phyloP scores from a whole-genome alignment of 2,329 filamentous ascomycete species.

The Colletotrichum chlorophyti region DNA sequence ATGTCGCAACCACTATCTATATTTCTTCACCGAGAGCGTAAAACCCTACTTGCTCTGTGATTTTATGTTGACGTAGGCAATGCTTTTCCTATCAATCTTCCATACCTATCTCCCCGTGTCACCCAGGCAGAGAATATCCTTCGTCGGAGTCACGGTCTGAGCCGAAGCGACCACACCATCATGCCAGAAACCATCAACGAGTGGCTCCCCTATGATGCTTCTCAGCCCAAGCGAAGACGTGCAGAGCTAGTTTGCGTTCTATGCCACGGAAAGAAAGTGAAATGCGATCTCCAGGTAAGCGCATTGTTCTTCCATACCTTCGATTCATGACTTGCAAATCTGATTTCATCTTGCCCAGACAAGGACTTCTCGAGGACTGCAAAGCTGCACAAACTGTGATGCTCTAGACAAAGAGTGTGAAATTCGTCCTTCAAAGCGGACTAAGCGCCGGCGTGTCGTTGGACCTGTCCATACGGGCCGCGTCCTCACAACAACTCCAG shows the following conservation, averaged over 20 bases:
- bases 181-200: slow-evolving; percentile 39
- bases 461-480: neutral
- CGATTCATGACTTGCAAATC: neutral
- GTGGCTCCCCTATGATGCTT: slow-evolving; percentile 41
- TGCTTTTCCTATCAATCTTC: too few relatives aligned
- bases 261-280: slow-evolving; percentile 44
- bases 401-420: slow-evolving; percentile 35
- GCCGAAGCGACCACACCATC: too few relatives aligned
- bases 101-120: too few relatives aligned
- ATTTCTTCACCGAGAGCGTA: too few relatives aligned
- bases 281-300: slow-evolving; percentile 40
- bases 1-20: too few relatives aligned
- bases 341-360: slow-evolving; percentile 4
- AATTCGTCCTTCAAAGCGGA: slow-evolving; percentile 37
- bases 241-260: slow-evolving; percentile 38
- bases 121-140: too few relatives aligned
- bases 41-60: too few relatives aligned
- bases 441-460: slow-evolving; percentile 29
- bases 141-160: too few relatives aligned
- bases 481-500: neutral
- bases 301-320: neutral
- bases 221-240: slow-evolving; percentile 40
- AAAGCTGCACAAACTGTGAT: slow-evolving; percentile 38
- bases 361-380: slow-evolving; percentile 32
- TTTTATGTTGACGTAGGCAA: too few relatives aligned